Percentiles rank a stretch among this genome's conserved stretches.
Conservation (phyloP, 768 basidiomycete genomes). For the Suillus brevipes region DNA sequence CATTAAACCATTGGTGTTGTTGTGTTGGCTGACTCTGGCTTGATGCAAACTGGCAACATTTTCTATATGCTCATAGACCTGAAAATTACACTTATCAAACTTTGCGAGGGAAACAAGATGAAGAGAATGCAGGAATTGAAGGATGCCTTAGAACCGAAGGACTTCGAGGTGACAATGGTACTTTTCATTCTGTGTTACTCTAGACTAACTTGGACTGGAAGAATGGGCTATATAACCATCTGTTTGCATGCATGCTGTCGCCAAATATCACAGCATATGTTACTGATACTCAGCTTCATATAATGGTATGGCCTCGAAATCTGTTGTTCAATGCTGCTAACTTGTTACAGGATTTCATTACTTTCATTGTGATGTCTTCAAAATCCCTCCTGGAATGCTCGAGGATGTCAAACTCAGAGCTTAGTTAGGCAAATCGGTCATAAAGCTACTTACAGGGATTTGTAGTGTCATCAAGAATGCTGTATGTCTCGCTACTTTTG, state of each 20-base stretch:
- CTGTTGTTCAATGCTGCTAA: neutral
- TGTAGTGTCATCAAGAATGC: slow-evolving; percentile 3
- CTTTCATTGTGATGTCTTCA: neutral
- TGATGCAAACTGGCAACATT: neutral
- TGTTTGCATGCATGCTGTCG: slow-evolving; percentile 6
- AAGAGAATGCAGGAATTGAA: too few relatives aligned
- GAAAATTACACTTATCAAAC: neutral
- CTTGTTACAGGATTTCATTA: slow-evolving; percentile 7
- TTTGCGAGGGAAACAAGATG: neutral
- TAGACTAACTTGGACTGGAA: neutral
- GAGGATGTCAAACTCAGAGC: slow-evolving; percentile 3
- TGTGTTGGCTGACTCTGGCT: neutral
- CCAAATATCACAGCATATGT: slow-evolving; percentile 10
- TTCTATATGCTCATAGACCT: slow-evolving; percentile 4
- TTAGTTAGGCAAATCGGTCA: slow-evolving; percentile 6
- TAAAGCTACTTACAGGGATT: slow-evolving; percentile 3
- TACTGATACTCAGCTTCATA: slow-evolving; percentile 6
- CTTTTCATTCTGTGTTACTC: neutral
- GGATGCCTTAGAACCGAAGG: too few relatives aligned
- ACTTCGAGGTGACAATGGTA: too few relatives aligned
- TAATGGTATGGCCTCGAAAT: slow-evolving; percentile 8
- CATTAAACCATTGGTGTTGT: neutral
- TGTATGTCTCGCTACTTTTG: neutral
- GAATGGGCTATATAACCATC: neutral
- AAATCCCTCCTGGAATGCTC: slow-evolving; percentile 1